Percentiles rank a stretch among this genome's conserved stretches.
Conservation (phyloP, 2,329 filamentous ascomycete genomes). For the Ascochyta koolunga region DNA sequence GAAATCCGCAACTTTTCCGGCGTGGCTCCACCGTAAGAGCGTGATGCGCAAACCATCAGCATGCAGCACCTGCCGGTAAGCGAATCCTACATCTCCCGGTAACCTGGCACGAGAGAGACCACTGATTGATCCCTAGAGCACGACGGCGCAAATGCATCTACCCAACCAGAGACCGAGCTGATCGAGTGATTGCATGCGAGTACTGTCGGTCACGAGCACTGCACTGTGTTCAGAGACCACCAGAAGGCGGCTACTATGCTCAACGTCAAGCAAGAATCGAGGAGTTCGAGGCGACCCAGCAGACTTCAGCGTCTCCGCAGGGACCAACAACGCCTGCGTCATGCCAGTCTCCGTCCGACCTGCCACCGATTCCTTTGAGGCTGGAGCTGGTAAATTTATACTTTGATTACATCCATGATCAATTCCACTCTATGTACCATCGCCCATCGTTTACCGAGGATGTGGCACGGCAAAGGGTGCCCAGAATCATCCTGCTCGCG, state of each 20-base stretch:
- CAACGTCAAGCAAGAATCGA: constrained; percentile 26
- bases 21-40: constrained; percentile 8
- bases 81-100: constrained; percentile 3
- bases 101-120: not conserved
- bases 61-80: constrained; percentile 32
- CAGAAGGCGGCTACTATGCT: constrained; percentile 34
- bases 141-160: constrained; percentile 34
- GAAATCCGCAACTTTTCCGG: constrained; percentile 15
- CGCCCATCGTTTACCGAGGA: constrained; percentile 27
- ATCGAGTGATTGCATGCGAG: constrained; percentile 22
- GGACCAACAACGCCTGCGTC: constrained; percentile 2
- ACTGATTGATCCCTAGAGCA: constrained; percentile 22
- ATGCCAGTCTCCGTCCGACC: constrained; percentile 12
- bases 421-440: constrained; percentile 34
- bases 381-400: constrained; percentile 27
- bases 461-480: constrained; percentile 22
- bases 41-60: constrained; percentile 34
- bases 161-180: constrained; percentile 15
- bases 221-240: constrained; percentile 28
- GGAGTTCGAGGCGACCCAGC: constrained; percentile 14
- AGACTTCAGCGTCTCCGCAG: constrained; percentile 1
- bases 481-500: constrained; percentile 25
- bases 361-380: constrained; percentile 24
- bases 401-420: constrained; percentile 35
- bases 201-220: constrained; percentile 28